These are phyloP conservation scores for Exserohilum rostratum DNA, from an alignment of 2,329 filamentous ascomycete species.

Conservation along the genomic window DNA sequence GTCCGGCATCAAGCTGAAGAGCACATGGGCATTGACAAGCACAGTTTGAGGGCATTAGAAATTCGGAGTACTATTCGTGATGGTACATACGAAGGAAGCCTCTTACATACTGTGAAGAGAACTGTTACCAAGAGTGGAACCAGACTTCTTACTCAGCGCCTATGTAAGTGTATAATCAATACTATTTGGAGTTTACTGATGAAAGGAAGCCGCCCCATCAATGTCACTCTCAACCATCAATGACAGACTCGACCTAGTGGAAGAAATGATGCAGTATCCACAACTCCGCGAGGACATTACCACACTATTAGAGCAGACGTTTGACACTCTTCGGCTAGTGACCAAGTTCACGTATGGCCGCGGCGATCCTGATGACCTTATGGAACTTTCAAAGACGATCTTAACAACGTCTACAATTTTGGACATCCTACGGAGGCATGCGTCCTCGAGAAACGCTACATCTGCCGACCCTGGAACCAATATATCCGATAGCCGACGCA, in stretches of 20 bases:
- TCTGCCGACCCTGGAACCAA: constrained; percentile 9
- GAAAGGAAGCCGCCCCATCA: constrained; percentile 71
- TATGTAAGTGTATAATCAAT: constrained; percentile 61
- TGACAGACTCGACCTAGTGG: constrained; percentile 79
- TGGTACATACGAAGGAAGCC: constrained; percentile 76
- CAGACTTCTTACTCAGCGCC: constrained; percentile 79
- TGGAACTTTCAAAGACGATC: constrained; percentile 83
- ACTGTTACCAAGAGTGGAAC: constrained; percentile 93
- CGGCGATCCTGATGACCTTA: constrained; percentile 89
- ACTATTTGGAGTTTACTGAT: constrained; percentile 1
- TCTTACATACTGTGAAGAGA: constrained; percentile 85
- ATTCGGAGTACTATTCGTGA: constrained; percentile 87
- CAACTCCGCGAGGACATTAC: constrained; percentile 73
- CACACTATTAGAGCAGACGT: constrained; percentile 72
- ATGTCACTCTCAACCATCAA: constrained; percentile 83
- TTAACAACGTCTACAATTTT: constrained; percentile 72
- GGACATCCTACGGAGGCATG: constrained; percentile 33
- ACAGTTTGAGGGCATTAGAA: constrained; percentile 86
- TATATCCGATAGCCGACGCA: constrained; percentile 19
- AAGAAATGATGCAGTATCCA: constrained; percentile 70
- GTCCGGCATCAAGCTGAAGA: constrained; percentile 74
- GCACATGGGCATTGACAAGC: constrained; percentile 89
- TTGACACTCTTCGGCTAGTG: constrained; percentile 86
- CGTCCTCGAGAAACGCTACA: constrained; percentile 23
- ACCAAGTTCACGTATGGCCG: constrained; percentile 93